Conservation (phyloP, 2,329 filamentous ascomycete genomes). For the Colletotrichum sp. region DNA sequence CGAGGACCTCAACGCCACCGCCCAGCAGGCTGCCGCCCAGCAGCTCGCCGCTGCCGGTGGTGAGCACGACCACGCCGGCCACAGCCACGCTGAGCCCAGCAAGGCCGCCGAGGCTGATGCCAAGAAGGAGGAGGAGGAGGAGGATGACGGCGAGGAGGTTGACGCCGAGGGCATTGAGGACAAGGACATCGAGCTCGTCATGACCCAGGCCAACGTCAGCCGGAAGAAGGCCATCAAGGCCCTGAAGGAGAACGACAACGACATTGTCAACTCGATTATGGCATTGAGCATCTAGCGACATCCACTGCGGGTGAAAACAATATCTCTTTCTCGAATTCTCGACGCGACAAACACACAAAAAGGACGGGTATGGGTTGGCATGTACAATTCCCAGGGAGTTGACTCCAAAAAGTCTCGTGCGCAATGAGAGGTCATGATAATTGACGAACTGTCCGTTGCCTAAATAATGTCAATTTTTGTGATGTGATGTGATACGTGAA, state of each 20-base stretch:
- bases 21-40: slow-evolving; percentile 93
- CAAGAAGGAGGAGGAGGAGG: slow-evolving; percentile 81
- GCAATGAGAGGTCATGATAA: slow-evolving; percentile 19
- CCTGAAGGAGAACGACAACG: slow-evolving; percentile 98
- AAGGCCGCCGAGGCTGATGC: slow-evolving; percentile 67
- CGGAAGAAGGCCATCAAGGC: slow-evolving; percentile 99
- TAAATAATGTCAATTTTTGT: neutral
- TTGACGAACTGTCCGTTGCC: neutral
- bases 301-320: neutral
- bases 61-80: slow-evolving; percentile 69
- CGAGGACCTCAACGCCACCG: slow-evolving; percentile 98
- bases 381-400: slow-evolving; percentile 26
- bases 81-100: slow-evolving; percentile 73
- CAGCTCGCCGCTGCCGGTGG: slow-evolving; percentile 82
- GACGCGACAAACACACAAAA: slow-evolving; percentile 17
- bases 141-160: slow-evolving; percentile 94
- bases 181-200: slow-evolving; percentile 99
- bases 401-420: slow-evolving; percentile 19
- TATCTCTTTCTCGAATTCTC: slow-evolving; percentile 12
- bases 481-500: neutral
- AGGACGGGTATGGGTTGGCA: slow-evolving; percentile 25
- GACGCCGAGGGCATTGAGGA: slow-evolving; percentile 94
- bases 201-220: slow-evolving; percentile 96
- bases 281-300: slow-evolving; percentile 78
- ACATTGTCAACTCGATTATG: slow-evolving; percentile 99